Evolutionary conservation across 352 stramenopile species (phyloP).

Genomic region (Pythium apleroticum): DNA sequence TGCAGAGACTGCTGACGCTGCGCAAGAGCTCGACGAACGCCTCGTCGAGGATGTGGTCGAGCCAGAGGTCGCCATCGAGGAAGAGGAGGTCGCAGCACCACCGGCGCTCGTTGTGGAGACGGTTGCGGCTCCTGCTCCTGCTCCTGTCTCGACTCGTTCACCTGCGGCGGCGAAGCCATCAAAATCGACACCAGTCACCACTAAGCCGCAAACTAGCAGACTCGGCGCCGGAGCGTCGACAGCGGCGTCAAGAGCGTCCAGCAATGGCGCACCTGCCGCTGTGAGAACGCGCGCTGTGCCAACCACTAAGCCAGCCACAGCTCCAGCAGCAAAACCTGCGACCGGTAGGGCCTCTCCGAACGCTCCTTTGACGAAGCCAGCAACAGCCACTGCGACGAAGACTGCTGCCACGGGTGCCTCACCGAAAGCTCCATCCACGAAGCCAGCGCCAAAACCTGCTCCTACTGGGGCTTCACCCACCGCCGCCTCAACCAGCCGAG

Average conservation of each 20-base stretch:
- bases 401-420: not conserved
- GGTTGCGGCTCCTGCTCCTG: not conserved
- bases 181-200: not conserved
- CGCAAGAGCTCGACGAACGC: not conserved
- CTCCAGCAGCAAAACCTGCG: not conserved
- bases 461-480: not conserved
- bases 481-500: constrained; percentile 17
- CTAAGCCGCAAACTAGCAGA: not conserved
- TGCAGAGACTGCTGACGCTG: not conserved
- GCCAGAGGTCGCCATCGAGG: not conserved
- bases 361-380: not conserved
- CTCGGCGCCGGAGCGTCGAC: not conserved
- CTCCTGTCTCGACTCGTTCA: not conserved
- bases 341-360: not conserved
- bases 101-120: not conserved
- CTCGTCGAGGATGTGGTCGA: not conserved
- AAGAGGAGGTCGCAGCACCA: not conserved
- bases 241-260: not conserved
- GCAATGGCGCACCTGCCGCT: not conserved
- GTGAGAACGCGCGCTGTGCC: not conserved
- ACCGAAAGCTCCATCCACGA: not conserved
- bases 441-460: not conserved
- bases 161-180: not conserved
- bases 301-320: not conserved
- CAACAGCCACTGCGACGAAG: not conserved